phyloP scores from a whole-genome alignment of 2,329 filamentous ascomycete species.

The Lachnellula willkommii region DNA sequence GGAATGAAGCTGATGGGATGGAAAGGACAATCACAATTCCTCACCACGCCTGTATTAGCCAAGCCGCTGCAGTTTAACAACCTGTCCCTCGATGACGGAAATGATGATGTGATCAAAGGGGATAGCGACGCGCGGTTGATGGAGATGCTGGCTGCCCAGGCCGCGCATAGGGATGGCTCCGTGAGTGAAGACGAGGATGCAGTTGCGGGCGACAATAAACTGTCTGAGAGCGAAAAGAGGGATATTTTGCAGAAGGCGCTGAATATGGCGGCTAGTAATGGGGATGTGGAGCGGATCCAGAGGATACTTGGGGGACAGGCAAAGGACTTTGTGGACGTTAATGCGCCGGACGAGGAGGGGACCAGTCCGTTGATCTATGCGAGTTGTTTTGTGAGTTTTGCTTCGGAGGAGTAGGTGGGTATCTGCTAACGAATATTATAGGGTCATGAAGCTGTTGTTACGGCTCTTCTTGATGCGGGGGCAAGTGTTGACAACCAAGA shows the following conservation, averaged over 20 bases:
- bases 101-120: conserved; percentile 51
- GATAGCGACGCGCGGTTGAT: conserved; percentile 85
- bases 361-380: conserved; percentile 97
- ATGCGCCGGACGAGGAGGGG: conserved; percentile 86
- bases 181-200: conserved; percentile 74
- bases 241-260: conserved; percentile 79
- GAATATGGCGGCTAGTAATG: conserved; percentile 95
- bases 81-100: conserved; percentile 76
- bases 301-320: conserved; percentile 71
- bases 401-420: neutral
- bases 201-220: conserved; percentile 66
- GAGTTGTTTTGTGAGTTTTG: conserved; percentile 77
- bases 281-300: conserved; percentile 75
- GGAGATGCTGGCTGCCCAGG: conserved; percentile 93
- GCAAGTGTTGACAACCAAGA: conserved; percentile 91
- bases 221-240: conserved; percentile 72
- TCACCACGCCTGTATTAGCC: conserved; percentile 78
- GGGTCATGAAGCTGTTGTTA: conserved; percentile 86
- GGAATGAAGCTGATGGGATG: conserved; percentile 12
- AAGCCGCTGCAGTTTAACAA: conserved; percentile 78
- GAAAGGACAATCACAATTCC: conserved; percentile 88
- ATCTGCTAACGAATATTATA: conserved; percentile 32
- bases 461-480: conserved; percentile 75
- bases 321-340: conserved; percentile 72
- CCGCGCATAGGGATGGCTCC: conserved; percentile 71